A percentile compares a stretch with the other conserved stretches of the same genome.
phyloP scores from a whole-genome alignment of 305 asterid genomes.

The Solanum aculeatissimum region DNA sequence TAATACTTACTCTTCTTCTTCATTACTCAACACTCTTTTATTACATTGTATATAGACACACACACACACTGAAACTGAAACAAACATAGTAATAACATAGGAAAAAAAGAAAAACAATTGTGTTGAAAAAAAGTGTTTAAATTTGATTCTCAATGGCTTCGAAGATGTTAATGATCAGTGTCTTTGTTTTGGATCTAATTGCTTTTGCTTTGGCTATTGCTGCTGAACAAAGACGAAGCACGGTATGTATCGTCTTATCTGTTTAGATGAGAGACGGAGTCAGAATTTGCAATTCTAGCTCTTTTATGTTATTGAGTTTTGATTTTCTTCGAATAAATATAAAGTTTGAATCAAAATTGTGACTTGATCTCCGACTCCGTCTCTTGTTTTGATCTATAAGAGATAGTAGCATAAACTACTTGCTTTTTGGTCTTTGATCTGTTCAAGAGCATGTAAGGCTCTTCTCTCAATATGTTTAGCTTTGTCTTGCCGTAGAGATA shows the following conservation, averaged over 20 bases:
- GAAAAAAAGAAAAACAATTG: neutral
- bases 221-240: constrained; percentile 5
- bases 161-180: neutral
- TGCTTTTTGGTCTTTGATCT: neutral
- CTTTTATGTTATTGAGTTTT: neutral
- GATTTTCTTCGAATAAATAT: too few species aligned
- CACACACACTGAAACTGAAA: neutral
- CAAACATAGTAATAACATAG: neutral
- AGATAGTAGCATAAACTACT: neutral
- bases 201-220: constrained; percentile 6
- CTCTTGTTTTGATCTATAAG: neutral
- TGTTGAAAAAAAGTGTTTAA: neutral
- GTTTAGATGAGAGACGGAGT: neutral
- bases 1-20: neutral
- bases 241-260: neutral
- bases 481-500: neutral
- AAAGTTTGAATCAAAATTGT: too few species aligned
- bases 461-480: neutral
- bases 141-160: neutral
- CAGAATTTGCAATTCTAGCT: neutral
- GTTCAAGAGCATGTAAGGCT: neutral
- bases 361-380: neutral
- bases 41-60: neutral
- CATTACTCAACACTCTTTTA: neutral
- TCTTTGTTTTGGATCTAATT: neutral